phyloP scores from a whole-genome alignment of 2,329 filamentous ascomycete genomes.

The Aspergillus texensis region DNA sequence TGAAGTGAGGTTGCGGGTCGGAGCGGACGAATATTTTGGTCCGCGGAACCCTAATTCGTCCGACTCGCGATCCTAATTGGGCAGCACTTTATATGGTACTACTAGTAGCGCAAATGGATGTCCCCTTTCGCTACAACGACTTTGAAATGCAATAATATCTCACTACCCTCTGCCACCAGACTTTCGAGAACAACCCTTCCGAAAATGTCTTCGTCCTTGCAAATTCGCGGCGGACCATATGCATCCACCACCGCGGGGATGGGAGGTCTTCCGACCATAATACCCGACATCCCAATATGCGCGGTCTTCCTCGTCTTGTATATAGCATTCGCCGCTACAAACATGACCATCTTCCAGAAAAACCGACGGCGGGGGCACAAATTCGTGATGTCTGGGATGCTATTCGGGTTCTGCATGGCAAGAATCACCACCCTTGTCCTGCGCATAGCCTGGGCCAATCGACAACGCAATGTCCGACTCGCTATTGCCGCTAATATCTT shows the following conservation, averaged over 20 bases:
- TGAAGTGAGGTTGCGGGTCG: neutral
- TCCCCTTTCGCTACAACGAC: too few species aligned
- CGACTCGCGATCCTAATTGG: neutral
- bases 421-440: constrained; percentile 51
- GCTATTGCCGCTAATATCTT: constrained; percentile 67
- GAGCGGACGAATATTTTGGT: constrained; percentile 14
- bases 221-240: constrained; percentile 32
- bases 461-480: constrained; percentile 47
- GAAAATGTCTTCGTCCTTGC: neutral
- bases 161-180: too few species aligned
- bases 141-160: too few species aligned
- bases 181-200: too few species aligned
- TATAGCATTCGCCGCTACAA: constrained; percentile 42
- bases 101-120: too few species aligned
- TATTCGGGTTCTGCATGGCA: constrained; percentile 56
- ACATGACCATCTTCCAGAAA: constrained; percentile 50
- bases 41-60: constrained; percentile 13
- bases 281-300: constrained; percentile 66
- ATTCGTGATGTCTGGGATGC: constrained; percentile 50
- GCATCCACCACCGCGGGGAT: constrained; percentile 31
- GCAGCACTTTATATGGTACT: too few species aligned
- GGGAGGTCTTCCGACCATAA: constrained; percentile 55
- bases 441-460: constrained; percentile 59
- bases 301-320: constrained; percentile 62
- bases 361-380: constrained; percentile 50